Base-by-base conservation (phyloP, 2,329 filamentous ascomycete genomes). In the Drechslerella dactyloides region DNA sequence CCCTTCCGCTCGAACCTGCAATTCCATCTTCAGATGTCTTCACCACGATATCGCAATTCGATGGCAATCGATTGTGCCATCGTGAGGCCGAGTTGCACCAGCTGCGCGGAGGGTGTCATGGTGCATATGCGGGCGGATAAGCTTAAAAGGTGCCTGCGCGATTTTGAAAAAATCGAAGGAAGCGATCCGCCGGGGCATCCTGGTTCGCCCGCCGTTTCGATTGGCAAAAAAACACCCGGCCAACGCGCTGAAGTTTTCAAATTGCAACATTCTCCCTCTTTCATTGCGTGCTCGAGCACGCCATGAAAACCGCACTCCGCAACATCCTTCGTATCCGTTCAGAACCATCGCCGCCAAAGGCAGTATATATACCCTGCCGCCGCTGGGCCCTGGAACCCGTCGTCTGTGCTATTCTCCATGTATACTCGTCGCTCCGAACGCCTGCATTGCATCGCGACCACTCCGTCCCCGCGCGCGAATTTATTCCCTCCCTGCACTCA, bases 221-320 rank as follows among this genome's bases (percentile, higher is more conserved):
- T n/a, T n/a, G n/a, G n/a, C n/a, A n/a, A n/a, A n/a, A n/a, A n/a
- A n/a, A n/a, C n/a, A n/a, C n/a, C n/a, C n/a, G n/a, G n/a, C n/a
- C 44, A 48, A 48, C 53, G 46, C 13, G 42, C 17, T 11, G n/a
- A n/a, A n/a, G n/a, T n/a, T n/a, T n/a, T n/a, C n/a, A 59, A 59
- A 55, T 50, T 48, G 56, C 62, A 56, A 59, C 55, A 30, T 56
- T 30, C 24, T 10, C 17, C 17, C 3, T 3, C 4, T 17, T 35
- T 55, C 23, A 66, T 59, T 50, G 66, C 66, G 66, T 70, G 66
- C 35, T 59, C 40, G 51, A 64, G 23, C 66, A 70, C 66, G 66
- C 42, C 30, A 70, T 56, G 44, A 51, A 10, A 33, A n/a, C n/a
- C n/a, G n/a, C n/a, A n/a, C n/a, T n/a, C n/a, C n/a, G n/a, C n/a